Evolutionary conservation across 208 protist genomes (phyloP), one percentile per base, ranked within the genome.

Genomic region (Ichthyophonus hoferi): DNA sequence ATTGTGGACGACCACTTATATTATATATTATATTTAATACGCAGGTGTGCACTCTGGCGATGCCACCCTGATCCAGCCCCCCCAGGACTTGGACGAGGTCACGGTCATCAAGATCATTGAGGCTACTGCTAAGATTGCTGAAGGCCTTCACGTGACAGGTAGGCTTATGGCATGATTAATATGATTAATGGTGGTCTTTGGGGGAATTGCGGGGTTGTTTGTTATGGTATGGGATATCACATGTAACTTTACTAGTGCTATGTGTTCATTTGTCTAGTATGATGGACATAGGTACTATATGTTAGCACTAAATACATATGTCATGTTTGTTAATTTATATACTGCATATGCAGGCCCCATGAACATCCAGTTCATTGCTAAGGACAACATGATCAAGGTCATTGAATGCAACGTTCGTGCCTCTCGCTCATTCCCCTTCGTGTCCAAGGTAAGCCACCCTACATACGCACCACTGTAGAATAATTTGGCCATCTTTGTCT

Each of bases 331-430:
- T n/a, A n/a, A n/a, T n/a, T n/a, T n/a, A n/a, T n/a, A n/a, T n/a
- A n/a, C n/a, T 67, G 50, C 14, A 24, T 24, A 67, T 67, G 50
- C 50, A 67, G 81, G 81, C 12, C 98, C 98, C 42, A 98, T 99
- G 96, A 99, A 99, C 94, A 97, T 99, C 84, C 98, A 99, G 94
- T 98, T 99, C 92, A 94, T 99, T 58, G 95, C 97, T 39, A 98
- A 97, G 81, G 58, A 50, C 40, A 7, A 50, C 2, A 34, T 24
- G 31, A 33, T 83, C 42, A 86, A 89, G 43, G 97, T 98, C 2
- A 98, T 98, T 92, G 97, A 98, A 93, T 97, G 96, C 87, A 98
- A 98, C 93, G 93, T 98, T 87, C 95, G 97, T 82, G 97, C 96
- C 88, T 98, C 96, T 77, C 95, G 97, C 89, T 97, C 95, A 42